Conservation (phyloP, 1,284 basidiomycete genomes). For the Ceratobasidium sp. region DNA sequence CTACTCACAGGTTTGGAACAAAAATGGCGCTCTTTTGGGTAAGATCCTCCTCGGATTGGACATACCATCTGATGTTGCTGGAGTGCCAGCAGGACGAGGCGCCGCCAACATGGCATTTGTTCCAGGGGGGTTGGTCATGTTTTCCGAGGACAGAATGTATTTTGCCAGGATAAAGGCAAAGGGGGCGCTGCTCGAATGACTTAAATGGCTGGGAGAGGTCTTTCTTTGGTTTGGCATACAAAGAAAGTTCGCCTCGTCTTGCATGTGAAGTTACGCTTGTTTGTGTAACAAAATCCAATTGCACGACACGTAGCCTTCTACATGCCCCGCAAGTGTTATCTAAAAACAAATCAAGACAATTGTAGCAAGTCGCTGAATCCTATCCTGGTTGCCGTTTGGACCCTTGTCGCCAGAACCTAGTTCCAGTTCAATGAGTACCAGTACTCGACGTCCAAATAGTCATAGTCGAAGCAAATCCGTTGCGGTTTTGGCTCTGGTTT, state of each 20-base stretch:
- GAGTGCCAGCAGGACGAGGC: conserved; percentile 46
- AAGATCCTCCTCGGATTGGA: conserved; percentile 69
- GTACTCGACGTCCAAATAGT: conserved; percentile 42
- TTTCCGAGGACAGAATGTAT: conserved; percentile 72
- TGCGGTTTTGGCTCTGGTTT: conserved; percentile 57
- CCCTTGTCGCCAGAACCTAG: no score
- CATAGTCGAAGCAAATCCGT: conserved; percentile 53
- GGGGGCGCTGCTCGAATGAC: conserved; percentile 28
- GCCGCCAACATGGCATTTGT: conserved; percentile 75
- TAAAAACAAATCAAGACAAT: not conserved
- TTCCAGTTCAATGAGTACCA: conserved; percentile 38
- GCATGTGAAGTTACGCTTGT: no score
- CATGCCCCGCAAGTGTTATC: not conserved
- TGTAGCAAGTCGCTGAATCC: not conserved
- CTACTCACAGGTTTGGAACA: conserved; percentile 71
- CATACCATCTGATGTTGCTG: not conserved
- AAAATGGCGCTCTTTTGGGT: conserved; percentile 68
- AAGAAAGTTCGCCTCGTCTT: no score
- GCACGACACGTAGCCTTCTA: not conserved
- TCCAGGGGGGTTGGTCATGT: conserved; percentile 66
- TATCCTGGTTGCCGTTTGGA: no score
- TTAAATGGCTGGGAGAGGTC: no score
- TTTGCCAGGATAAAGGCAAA: conserved; percentile 63
- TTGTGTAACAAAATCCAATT: conserved; percentile 5
- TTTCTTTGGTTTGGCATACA: no score